Evolutionary conservation across 2,329 filamentous ascomycete genomes (phyloP), one percentile per base, ranked within the genome.

Genomic region (Beauveria varroae): DNA sequence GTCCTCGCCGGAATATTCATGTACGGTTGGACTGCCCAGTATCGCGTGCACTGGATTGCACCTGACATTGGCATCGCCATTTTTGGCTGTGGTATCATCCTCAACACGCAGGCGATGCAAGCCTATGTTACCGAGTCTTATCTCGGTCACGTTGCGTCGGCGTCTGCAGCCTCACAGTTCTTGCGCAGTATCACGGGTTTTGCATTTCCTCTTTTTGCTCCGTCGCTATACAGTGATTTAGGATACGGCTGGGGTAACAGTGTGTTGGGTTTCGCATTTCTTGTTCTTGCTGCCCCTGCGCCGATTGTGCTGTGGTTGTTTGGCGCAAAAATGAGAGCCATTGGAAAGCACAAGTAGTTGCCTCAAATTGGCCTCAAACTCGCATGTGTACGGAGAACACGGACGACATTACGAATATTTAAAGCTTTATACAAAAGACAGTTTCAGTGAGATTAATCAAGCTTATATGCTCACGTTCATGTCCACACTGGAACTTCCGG

Each of bases 21-120:
- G 9, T 79, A 77, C 61, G 77, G 72, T 1, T 79, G 77, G 77
- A 64, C 74, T 0, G 82, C 82, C 0, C 74, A 86, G 54, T 73
- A 77, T 37, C 68, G 75, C 1, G 71, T 76, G 0, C 79, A 81
- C 65, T 87, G 81, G 81, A 79, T 85, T 22, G 75, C 83, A 5
- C 82, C 84, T 0, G 84, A 86, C 52, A 76, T 86, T 26, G 84
- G 84, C 2, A 79, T 79, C 1, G 70, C 72, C 0, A 74, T 84
- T n/a, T 81, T 86, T 62, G 79, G 79, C 0, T 72, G 77, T 5
- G 82, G 83, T 1, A 80, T 78, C 65, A 79, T 84, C 51, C 75
- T 81, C 10, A 72, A 78, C 1, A 82, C 83, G 55, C 79, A 81
- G 67, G 79, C 79, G 2, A 75, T 82, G 40, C 75, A 79, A 55